Evolutionary conservation across 2,329 filamentous ascomycete genomes (phyloP).

Genomic region (Pseudopyricularia cyperi): DNA sequence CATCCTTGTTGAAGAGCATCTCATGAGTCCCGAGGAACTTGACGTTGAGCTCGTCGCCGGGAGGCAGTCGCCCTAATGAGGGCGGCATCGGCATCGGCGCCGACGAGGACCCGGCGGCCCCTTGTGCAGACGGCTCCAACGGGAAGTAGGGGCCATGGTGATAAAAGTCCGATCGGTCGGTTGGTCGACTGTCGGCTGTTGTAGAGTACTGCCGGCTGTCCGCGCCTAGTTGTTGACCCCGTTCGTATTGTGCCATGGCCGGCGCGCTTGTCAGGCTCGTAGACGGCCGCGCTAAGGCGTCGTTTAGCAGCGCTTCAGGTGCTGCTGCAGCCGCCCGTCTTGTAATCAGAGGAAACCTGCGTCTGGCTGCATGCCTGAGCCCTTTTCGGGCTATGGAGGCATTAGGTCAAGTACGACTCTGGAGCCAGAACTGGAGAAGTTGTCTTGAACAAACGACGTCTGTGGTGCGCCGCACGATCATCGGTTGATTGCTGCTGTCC

Average conservation of each 20-base stretch:
- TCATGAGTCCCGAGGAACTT: background rate
- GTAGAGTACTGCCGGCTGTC: background rate
- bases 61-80: background rate
- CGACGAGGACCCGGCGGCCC: background rate
- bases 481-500: too few species aligned
- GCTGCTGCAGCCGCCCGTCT: background rate
- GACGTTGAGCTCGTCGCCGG: background rate
- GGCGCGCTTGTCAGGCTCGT: background rate
- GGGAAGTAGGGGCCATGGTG: background rate
- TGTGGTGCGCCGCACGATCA: too few species aligned
- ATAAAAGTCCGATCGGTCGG: background rate
- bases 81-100: too few species aligned
- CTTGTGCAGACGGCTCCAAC: background rate
- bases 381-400: background rate
- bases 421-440: background rate
- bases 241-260: background rate
- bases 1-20: background rate
- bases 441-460: background rate
- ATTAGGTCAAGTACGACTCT: too few species aligned
- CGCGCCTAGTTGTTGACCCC: background rate
- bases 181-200: background rate
- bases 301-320: too few species aligned
- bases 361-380: background rate
- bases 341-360: background rate
- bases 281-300: background rate